Base-by-base conservation (phyloP, 129 eudicot genomes). In the Artemisia argyi region DNA sequence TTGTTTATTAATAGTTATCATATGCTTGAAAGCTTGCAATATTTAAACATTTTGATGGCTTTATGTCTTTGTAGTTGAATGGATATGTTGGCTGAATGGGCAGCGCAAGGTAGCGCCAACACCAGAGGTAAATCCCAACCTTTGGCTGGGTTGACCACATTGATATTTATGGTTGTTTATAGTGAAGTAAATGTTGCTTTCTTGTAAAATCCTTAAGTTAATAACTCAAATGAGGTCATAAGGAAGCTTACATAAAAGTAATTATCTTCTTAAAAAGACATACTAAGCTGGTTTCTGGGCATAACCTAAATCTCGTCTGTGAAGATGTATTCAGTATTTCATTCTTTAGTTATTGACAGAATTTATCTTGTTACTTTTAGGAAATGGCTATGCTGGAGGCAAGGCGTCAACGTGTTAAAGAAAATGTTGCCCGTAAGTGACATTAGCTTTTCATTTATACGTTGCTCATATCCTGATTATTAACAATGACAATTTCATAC, bases 1-100 rank as follows among this genome's bases (percentile, higher is more conserved):
- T 53, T 68, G 30, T 24, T 63, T 68, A 6, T 53, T 69, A 59
- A 57, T 66, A 58, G 44, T 11, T 18, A 7, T 71, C 17, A 55
- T 20, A 13, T 74, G 65, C 72, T 74, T 74, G 52, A 63, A 53
- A 50, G 53, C 18, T 35, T 35, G 44, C 44, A 35, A 35, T 6
- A 9, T 35, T 1, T 5, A 39, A 76, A 26, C 49, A 61, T 9
- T 65, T 47, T 75, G 65, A 10, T 67, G 32, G 53, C 42, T 10
- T 35, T 11, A 8, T 39, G 46, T 56, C 32, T 28, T 58, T 82
- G 81, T 83, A 95, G 99, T 95, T 74, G 99, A 95, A 82, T 95
- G 99, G 99, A 90, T 95, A 79, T 88, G 96, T 69, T 95, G 99
- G 99, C 85, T 95, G 69, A 95, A 95, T 78, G 99, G 99, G 71